A percentile compares a stretch with the other conserved stretches of the same genome.
Conservation (phyloP, 306 rosid species). For the Mimosa pudica region DNA sequence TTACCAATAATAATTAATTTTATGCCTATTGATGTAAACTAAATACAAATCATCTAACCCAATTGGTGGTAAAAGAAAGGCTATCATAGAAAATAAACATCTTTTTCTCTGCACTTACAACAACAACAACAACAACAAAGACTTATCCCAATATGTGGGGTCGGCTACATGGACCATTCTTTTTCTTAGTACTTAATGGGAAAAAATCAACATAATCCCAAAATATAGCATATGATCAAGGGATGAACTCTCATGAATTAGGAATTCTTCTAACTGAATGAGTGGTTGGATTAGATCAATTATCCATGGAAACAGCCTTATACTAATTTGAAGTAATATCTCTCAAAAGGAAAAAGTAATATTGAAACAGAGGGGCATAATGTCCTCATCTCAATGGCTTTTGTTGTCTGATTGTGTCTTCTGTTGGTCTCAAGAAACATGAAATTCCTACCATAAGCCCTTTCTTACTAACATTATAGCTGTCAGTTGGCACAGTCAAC, state of each 20-base stretch:
- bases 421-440: conserved; percentile 7
- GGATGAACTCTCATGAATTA: neutral
- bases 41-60: conserved; percentile 4
- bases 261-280: neutral
- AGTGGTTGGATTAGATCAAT: conserved; percentile 19
- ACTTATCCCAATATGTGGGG: no score
- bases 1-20: neutral
- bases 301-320: neutral
- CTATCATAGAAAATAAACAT: neutral
- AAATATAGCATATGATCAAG: conserved; percentile 1
- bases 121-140: no score
- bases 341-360: conserved; percentile 4
- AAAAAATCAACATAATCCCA: conserved; percentile 5
- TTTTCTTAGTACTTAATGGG: neutral
- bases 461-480: neutral
- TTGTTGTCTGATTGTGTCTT: conserved; percentile 4
- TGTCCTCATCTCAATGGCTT: neutral
- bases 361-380: conserved; percentile 4
- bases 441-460: neutral
- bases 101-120: no score
- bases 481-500: neutral
- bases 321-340: conserved; percentile 13
- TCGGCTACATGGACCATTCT: no score
- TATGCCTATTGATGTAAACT: neutral
- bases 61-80: neutral